Percentiles rank a stretch among this genome's conserved stretches.
Conservation (phyloP, 2,329 filamentous ascomycete species). For the Diaporthe aspalathi region DNA sequence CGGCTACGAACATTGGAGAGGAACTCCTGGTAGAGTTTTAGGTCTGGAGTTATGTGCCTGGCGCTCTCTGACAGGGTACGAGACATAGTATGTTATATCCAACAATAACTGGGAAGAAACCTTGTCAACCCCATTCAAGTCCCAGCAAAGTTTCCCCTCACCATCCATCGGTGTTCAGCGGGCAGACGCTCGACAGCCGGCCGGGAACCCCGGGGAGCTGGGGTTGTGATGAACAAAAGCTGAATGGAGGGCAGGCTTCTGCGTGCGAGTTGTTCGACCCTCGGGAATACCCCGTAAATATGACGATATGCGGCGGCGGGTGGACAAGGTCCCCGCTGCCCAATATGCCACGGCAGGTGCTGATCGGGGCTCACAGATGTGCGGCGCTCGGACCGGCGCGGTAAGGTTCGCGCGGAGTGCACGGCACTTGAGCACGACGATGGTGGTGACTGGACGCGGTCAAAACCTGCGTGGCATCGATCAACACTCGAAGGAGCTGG, state of each 20-base stretch:
- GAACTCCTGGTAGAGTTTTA: background rate
- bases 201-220: background rate
- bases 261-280: background rate
- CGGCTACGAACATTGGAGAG: background rate
- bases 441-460: background rate
- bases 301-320: too few relatives aligned
- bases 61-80: background rate
- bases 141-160: background rate
- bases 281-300: background rate
- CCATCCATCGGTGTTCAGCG: conserved; percentile 1
- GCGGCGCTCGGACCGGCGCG: background rate
- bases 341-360: background rate
- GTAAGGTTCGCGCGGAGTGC: background rate
- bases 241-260: background rate
- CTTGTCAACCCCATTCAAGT: conserved; percentile 9
- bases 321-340: background rate
- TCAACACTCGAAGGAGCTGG: background rate
- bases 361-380: background rate
- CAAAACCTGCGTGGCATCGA: background rate
- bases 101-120: conserved; percentile 23
- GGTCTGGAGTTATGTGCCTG: background rate
- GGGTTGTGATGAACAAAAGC: background rate
- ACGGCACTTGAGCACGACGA: background rate
- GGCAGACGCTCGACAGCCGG: background rate
- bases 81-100: background rate